Base-by-base conservation (phyloP, 2,329 filamentous ascomycete genomes). In the Fusarium sp. region DNA sequence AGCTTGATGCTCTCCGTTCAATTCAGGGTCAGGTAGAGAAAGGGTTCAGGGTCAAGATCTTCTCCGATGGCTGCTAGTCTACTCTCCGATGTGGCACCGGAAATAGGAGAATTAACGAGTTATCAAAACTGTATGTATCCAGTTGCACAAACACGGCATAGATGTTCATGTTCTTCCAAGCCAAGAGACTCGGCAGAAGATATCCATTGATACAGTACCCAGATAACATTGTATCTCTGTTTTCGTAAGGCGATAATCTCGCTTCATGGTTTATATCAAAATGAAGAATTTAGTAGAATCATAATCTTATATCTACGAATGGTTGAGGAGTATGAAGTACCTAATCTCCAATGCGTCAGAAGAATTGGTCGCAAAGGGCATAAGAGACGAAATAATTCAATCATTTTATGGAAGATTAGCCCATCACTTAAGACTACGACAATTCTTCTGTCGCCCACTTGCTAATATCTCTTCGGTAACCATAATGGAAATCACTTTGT, bases 1-100 rank as follows among this genome's bases (percentile, higher is more conserved):
- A 48, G 51, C 28, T 45, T 45, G 40, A 27, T 65, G 30, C 41
- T 69, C 57, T 51, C 49, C 30, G 55, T 68, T 69, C 45, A 63
- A 23, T 25, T 51, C 49, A 51, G 32, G 49, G 23, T 51, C 48
- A 41, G 30, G 34, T 12, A n/a, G 34, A 37, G 34, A 37, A 37
- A 37, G 34, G 18, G 41, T 27, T 55, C 28, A 55, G 45, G 51
- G 45, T 54, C 63, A 55, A 62, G 37, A 23, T 48, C 60, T 60
- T 57, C 51, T 55, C 63, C 54, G 46, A 48, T 57, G 45, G n/a
- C 7, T 64, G 14, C 7, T 59, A 30, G 25, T 46, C 20, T 41
- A 55, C 49, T 60, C 40, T 55, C 46, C 40, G 23, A 27, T 51
- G 42, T 53, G 32, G 23, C 27, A 34, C 54, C 30, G 20, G 30